Percentiles rank a stretch among this genome's conserved stretches.
phyloP scores from a whole-genome alignment of 495 filamentous ascomycete species.

The Evernia prunastri region DNA sequence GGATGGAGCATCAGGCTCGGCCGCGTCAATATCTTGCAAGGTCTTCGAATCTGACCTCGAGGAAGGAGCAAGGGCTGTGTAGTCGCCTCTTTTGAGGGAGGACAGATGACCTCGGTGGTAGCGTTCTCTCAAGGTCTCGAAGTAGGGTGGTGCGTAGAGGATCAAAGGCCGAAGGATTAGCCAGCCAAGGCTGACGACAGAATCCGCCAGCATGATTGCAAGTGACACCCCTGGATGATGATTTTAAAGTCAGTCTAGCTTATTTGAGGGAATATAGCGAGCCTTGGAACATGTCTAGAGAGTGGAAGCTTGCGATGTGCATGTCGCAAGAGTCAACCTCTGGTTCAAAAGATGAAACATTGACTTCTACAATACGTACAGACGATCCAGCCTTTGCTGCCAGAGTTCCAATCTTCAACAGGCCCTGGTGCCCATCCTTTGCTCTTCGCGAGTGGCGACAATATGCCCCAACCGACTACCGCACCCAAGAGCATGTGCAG shows the following conservation, averaged over 20 bases:
- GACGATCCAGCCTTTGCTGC: conserved; percentile 97
- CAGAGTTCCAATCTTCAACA: conserved; percentile 79
- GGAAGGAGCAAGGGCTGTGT: conserved; percentile 37
- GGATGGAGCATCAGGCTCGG: conserved; percentile 61
- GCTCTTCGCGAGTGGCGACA: conserved; percentile 80
- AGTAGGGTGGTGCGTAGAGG: conserved; percentile 34
- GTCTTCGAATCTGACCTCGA: conserved; percentile 20
- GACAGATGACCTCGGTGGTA: conserved; percentile 24
- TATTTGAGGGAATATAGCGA: too few species aligned
- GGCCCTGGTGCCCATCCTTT: conserved; percentile 84
- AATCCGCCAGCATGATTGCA: conserved; percentile 94
- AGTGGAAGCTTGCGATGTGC: too few species aligned
- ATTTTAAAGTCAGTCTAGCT: too few species aligned
- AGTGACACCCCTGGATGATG: too few species aligned
- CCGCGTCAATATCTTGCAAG: conserved; percentile 13
- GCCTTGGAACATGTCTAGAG: too few species aligned
- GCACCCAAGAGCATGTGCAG: conserved; percentile 94
- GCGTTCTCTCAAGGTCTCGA: conserved; percentile 27
- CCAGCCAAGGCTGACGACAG: conserved; percentile 79
- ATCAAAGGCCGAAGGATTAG: conserved; percentile 61
- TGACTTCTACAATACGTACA: too few species aligned
- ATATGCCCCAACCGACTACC: conserved; percentile 80
- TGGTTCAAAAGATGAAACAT: too few species aligned
- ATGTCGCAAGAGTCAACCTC: too few species aligned
- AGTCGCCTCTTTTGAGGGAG: conserved; percentile 25